Base-by-base conservation (phyloP, 768 basidiomycete genomes). In the Russula olivacea region DNA sequence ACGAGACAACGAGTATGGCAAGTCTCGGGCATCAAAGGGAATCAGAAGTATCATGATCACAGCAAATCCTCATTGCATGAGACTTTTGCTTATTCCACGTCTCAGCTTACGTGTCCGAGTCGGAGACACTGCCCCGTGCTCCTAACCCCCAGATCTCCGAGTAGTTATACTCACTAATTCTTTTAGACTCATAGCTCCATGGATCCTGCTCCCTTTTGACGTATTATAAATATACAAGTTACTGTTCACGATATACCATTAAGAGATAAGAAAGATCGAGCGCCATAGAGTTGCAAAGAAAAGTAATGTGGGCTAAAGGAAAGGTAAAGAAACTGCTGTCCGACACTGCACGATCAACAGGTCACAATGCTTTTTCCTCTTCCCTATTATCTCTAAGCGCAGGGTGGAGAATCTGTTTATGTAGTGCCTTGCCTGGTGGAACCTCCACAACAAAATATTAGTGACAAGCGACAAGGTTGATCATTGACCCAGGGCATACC, bases 341-440 rank as follows among this genome's bases (percentile, higher is more conserved):
- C 4, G 30, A 63, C 19, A n/a, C n/a, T n/a, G n/a, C n/a, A 25
- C 36, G 14, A 49, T 43, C 23, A 15, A 23, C 14, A 11, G 21
- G 11, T 34, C 36, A 38, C 36, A 14, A 14, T 48, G 49, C 63
- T 58, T 61, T 50, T 28, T 25, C 32, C 55, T 58, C 48, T 63
- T 67, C 28, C 28, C 47, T 53, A 6, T 38, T 59, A 7, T 47
- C 40, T 25, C 53, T 61, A 32, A 68, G 62, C 1, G 23, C 19
- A 28, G 88, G 87, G 72, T 93, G 90, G 49, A 96, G 76, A 72
- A 94, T 78, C 75, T 91, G 89, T 76, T 98, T 91, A 71, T 97
- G 91, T 47, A 98, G 80, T 58, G 94, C 93, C 76, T 93, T 96
- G 50, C 96, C 96, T 50, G 93, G 94, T 14, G 93, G 84, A 23